Evolutionary conservation across 2,329 filamentous ascomycete species (phyloP).

Genomic region (Pezicula rhizophila): DNA sequence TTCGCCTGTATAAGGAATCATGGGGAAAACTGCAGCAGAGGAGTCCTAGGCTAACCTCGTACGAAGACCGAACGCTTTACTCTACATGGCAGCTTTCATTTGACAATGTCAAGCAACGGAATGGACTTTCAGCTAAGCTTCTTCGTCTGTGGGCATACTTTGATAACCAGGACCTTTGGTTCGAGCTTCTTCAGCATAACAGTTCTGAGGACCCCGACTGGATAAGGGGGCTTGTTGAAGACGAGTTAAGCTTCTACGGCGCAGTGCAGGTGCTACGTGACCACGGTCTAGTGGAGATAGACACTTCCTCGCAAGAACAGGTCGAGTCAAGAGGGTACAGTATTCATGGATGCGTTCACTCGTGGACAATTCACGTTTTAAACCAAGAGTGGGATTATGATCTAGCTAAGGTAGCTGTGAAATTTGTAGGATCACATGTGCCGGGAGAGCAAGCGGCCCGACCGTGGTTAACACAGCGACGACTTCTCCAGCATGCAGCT

Average conservation of each 20-base stretch:
- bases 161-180: slow-evolving; percentile 38
- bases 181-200: slow-evolving; percentile 32
- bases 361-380: slow-evolving; percentile 11
- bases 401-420: slow-evolving; percentile 8
- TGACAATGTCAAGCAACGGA: slow-evolving; percentile 26
- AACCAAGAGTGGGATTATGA: slow-evolving; percentile 10
- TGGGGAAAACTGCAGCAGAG: slow-evolving; percentile 32
- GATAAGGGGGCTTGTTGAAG: slow-evolving; percentile 13
- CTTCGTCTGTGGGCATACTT: slow-evolving; percentile 39
- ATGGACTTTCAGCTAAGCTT: slow-evolving; percentile 25
- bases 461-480: slow-evolving; percentile 5
- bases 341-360: slow-evolving; percentile 17
- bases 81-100: slow-evolving; percentile 35
- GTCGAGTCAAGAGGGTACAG: slow-evolving; percentile 5
- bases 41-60: slow-evolving; percentile 31
- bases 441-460: background rate
- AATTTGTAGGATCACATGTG: slow-evolving; percentile 9
- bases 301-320: slow-evolving; percentile 10
- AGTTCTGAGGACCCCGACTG: slow-evolving; percentile 12
- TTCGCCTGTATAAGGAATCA: slow-evolving; percentile 31
- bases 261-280: slow-evolving; percentile 30
- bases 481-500: background rate
- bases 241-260: slow-evolving; percentile 13
- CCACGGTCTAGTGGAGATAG: slow-evolving; percentile 8
- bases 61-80: slow-evolving; percentile 29